These are phyloP conservation scores for Lepiota brunneoincarnata DNA, from an alignment of 768 basidiomycete genomes.

Conservation along the genomic window DNA sequence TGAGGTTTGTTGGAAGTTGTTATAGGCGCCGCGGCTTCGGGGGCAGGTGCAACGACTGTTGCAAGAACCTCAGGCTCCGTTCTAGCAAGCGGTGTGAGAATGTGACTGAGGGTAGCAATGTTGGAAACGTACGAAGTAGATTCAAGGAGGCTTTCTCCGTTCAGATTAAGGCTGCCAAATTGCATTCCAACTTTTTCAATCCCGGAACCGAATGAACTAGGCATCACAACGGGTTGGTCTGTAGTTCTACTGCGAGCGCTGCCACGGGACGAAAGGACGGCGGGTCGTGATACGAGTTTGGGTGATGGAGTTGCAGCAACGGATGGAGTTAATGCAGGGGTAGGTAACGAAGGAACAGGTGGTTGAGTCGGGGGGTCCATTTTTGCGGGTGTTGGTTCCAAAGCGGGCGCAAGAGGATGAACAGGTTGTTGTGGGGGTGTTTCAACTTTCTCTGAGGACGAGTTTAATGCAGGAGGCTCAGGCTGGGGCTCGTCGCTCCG, in stretches of 20 bases:
- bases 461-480: conserved; percentile 22
- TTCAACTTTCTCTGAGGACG: conserved; percentile 21
- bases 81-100: conserved; percentile 18
- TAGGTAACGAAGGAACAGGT: conserved; percentile 24
- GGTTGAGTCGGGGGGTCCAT: conserved; percentile 36
- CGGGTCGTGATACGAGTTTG: conserved; percentile 52
- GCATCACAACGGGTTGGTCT: conserved; percentile 82
- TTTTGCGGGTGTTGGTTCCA: conserved; percentile 23
- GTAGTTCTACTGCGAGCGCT: conserved; percentile 67
- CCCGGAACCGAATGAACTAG: conserved; percentile 58
- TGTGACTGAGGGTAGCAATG: conserved; percentile 2
- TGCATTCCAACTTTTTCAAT: conserved; percentile 87
- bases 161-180: conserved; percentile 80
- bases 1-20: conserved; percentile 22
- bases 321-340: conserved; percentile 31
- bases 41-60: conserved; percentile 21
- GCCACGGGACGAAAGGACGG: conserved; percentile 49
- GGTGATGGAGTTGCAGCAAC: conserved; percentile 42
- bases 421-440: conserved; percentile 23
- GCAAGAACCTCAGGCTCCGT: conserved; percentile 32
- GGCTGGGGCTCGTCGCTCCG: conserved; percentile 23
- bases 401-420: conserved; percentile 28
- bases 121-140: conserved; percentile 43
- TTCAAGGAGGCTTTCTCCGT: conserved; percentile 62
- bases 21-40: conserved; percentile 29